Evolutionary conservation across 192 early-diverging fungal genomes (phyloP).

Genomic region (Polychytrium aggregatum): DNA sequence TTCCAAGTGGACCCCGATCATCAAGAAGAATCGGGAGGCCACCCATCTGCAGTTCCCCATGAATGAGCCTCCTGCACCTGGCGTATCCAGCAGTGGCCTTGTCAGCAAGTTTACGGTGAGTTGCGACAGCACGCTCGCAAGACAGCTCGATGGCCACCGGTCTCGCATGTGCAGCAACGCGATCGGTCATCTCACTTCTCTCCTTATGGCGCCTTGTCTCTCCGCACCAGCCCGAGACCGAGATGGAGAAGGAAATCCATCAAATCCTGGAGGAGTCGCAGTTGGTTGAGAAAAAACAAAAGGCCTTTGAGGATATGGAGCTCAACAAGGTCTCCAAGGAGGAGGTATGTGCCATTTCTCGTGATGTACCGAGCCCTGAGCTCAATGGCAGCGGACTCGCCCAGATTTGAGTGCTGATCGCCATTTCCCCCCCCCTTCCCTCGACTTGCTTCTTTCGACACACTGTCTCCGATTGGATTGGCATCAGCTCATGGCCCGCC

Average conservation of each 20-base stretch:
- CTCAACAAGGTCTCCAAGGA: conserved; percentile 72
- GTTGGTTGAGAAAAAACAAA: conserved; percentile 66
- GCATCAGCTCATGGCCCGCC: conserved; percentile 43
- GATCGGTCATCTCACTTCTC: no score
- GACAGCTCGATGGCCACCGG: no score
- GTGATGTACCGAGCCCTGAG: no score
- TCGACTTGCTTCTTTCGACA: no score
- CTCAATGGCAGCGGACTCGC: no score
- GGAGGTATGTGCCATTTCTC: conserved; percentile 42
- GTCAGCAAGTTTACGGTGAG: conserved; percentile 48
- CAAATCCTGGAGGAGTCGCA: conserved; percentile 56
- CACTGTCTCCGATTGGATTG: no score
- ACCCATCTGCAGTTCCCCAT: conserved; percentile 70
- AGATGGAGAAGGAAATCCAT: conserved; percentile 72
- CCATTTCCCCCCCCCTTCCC: no score
- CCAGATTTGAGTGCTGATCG: no score
- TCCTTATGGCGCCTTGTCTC: background rate
- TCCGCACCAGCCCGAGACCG: conserved; percentile 28
- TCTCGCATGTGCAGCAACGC: no score
- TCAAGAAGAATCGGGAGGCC: conserved; percentile 72
- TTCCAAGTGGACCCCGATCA: conserved; percentile 70
- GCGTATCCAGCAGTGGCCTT: conserved; percentile 38
- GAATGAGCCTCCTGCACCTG: conserved; percentile 15
- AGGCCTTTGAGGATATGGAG: conserved; percentile 75
- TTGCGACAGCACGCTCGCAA: no score